Conservation (phyloP, 1,284 basidiomycete species). For the Pseudozyma tsukubaensis region DNA sequence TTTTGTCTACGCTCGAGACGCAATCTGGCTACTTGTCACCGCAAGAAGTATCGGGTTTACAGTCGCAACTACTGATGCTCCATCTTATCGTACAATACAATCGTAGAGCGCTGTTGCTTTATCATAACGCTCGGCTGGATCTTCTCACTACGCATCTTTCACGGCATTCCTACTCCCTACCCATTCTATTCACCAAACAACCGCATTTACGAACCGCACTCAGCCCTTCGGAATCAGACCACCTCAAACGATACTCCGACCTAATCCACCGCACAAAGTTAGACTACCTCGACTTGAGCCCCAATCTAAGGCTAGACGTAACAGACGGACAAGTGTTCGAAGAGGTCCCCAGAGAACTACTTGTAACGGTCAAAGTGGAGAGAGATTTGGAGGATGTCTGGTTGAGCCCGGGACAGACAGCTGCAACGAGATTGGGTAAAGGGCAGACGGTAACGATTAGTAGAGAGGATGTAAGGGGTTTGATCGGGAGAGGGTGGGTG, state of each 20-base stretch:
- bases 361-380: conserved; percentile 34
- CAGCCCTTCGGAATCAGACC: conserved; percentile 15
- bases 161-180: conserved; percentile 1
- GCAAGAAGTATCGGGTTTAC: conserved; percentile 69
- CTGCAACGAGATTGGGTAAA: conserved; percentile 25
- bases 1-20: conserved; percentile 70
- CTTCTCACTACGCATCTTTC: conserved; percentile 22
- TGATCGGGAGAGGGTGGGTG: conserved; percentile 38
- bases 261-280: conserved; percentile 23
- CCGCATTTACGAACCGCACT: conserved; percentile 11
- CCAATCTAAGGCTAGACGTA: conserved; percentile 17
- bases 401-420: conserved; percentile 15
- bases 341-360: conserved; percentile 15
- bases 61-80: conserved; percentile 83
- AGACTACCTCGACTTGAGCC: conserved; percentile 17
- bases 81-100: conserved; percentile 89
- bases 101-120: conserved; percentile 91
- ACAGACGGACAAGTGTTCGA: conserved; percentile 25
- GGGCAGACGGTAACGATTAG: conserved; percentile 36
- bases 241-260: conserved; percentile 22
- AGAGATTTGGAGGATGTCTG: conserved; percentile 28
- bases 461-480: conserved; percentile 17
- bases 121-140: conserved; percentile 85
- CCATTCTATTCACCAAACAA: conserved; percentile 13
- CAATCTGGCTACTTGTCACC: conserved; percentile 47